Conservation (phyloP, 352 stramenopile genomes). For the Phytopythium oedochilum region DNA sequence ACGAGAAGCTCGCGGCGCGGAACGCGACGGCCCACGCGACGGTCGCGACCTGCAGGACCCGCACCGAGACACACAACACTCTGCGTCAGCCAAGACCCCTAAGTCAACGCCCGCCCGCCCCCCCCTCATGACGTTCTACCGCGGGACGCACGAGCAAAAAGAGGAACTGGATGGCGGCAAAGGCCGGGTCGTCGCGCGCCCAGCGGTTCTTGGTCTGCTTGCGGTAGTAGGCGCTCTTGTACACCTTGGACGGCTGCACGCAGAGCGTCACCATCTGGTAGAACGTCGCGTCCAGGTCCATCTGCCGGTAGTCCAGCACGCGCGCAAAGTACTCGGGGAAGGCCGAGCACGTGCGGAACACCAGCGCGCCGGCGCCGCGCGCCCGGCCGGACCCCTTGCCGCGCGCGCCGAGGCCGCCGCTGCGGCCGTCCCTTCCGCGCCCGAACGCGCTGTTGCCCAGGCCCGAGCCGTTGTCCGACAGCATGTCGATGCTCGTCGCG, state of each 20-base stretch:
- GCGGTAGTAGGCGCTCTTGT: conserved; percentile 84
- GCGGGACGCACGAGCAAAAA: conserved; percentile 67
- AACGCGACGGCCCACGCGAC: conserved; percentile 81
- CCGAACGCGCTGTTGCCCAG: background rate
- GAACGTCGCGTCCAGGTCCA: conserved; percentile 87
- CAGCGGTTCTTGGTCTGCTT: conserved; percentile 98
- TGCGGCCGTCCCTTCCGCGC: background rate
- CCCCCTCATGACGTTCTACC: no score
- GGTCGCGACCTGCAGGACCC: conserved; percentile 32
- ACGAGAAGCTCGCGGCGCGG: conserved; percentile 38
- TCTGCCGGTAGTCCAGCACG: conserved; percentile 79
- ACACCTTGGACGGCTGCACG: conserved; percentile 80
- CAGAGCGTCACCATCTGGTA: conserved; percentile 89
- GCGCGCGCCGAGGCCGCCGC: conserved; percentile 3
- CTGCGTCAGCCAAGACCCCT: no score
- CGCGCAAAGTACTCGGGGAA: conserved; percentile 83
- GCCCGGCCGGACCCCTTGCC: background rate
- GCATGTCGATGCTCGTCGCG: conserved; percentile 3
- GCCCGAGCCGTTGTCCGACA: background rate
- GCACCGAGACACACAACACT: background rate
- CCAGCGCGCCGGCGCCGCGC: conserved; percentile 19
- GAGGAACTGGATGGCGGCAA: conserved; percentile 93
- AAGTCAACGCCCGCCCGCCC: no score
- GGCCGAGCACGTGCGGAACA: conserved; percentile 70
- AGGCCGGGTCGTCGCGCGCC: conserved; percentile 96